Percentiles rank a stretch among this genome's conserved stretches.
phyloP scores from a whole-genome alignment of 768 basidiomycete species.

The Amanita exitialis region DNA sequence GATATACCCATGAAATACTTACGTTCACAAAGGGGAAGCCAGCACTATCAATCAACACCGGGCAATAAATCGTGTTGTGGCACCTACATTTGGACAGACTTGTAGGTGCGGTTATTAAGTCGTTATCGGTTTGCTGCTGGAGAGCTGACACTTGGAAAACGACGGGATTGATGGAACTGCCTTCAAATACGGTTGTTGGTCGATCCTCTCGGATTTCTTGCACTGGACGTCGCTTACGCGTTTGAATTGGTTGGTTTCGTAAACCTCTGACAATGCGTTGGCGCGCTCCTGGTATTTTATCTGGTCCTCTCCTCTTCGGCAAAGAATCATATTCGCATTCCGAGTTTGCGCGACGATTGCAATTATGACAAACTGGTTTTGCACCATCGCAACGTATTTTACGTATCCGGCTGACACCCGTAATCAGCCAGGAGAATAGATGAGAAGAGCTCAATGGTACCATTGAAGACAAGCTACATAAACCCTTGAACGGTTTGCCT shows the following conservation, averaged over 20 bases:
- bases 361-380: conserved; percentile 70
- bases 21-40: neutral
- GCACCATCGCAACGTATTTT: conserved; percentile 82
- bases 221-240: neutral
- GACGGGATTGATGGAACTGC: neutral
- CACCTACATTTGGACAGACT: neutral
- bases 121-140: neutral
- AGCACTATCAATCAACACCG: neutral
- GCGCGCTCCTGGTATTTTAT: conserved; percentile 71
- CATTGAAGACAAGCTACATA: conserved; percentile 77
- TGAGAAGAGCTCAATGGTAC: conserved; percentile 25
- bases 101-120: too few species aligned
- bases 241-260: conserved; percentile 21
- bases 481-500: conserved; percentile 64
- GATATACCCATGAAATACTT: neutral
- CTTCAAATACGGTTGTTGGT: neutral
- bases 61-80: neutral
- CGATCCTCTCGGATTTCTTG: neutral
- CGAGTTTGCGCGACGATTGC: conserved; percentile 38
- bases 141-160: neutral
- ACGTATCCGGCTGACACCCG: conserved; percentile 46
- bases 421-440: conserved; percentile 3
- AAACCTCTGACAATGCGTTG: conserved; percentile 46
- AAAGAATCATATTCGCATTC: conserved; percentile 60
- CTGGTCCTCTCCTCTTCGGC: conserved; percentile 75